Evolutionary conservation across 2,329 filamentous ascomycete genomes (phyloP), one percentile per base, ranked within the genome.

Genomic region (Aspergillus japonicus): DNA sequence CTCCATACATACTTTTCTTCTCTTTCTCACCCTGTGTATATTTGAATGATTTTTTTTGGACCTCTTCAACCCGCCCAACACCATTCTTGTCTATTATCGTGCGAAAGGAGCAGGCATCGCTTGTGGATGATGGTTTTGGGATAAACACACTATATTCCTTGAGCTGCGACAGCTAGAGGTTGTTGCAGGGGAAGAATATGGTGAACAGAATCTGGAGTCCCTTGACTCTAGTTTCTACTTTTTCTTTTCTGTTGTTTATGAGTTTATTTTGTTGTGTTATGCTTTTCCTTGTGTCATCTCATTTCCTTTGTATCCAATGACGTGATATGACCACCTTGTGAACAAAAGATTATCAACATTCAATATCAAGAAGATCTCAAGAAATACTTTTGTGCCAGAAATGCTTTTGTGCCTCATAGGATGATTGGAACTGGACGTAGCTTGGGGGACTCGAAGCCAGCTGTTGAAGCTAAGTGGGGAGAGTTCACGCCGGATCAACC

Each of bases 301-400:
- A 56, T 55, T 64, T 60, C 57, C 60, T 64, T 62, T 62, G 62
- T 60, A 26, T 58, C 16, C 33, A 35, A 44, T 62, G 57, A 63
- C 51, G 53, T 60, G 62, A 62, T 35, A 59, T 62, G 63, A 64
- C 33, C 52, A 62, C 39, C 54, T 50, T 49, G 35, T 50, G 54
- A 59, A 51, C 31, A 44, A 42, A 44, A 42, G 52, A 56, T 56
- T 57, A 19, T 48, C 23, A 31, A 56, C 39, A 50, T 39, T 12
- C 29, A 31, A 47, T 12, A 48, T 16, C n/a, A 49, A 35, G 29
- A 39, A 49, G 53, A 56, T 57, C 12, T 35, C 10, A 35, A 14
- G 11, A 5, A 12, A 12, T 14, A 35, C 33, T 4, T 35, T 35
- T 23, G 23, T 23, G 23, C 23, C 23, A 23, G 23, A 23, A 23